These are phyloP conservation scores for Penicillium corylophilum DNA, from an alignment of 2,329 filamentous ascomycete genomes.

Conservation along the genomic window DNA sequence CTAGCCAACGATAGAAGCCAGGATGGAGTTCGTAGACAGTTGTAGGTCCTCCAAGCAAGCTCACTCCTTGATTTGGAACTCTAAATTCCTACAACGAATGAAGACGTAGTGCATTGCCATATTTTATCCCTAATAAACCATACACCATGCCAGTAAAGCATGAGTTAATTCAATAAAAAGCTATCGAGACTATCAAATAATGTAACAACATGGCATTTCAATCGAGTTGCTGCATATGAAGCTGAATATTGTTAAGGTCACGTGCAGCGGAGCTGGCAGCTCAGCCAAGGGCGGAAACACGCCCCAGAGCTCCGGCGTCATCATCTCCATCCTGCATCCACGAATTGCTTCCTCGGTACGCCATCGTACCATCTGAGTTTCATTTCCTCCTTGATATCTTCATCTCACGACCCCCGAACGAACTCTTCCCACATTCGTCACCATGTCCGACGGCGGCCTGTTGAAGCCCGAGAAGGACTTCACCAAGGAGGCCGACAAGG, in stretches of 20 bases:
- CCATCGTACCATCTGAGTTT: background rate
- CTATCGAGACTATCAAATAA: background rate
- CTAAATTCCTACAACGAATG: background rate
- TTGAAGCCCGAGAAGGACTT: constrained; percentile 98
- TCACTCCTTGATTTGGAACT: background rate
- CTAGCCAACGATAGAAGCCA: background rate
- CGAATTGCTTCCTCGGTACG: constrained; percentile 5
- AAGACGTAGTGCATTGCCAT: background rate
- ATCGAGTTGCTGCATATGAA: background rate
- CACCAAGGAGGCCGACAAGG: constrained; percentile 90
- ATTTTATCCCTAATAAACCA: background rate
- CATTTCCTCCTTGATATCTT: background rate
- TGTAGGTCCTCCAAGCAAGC: background rate
- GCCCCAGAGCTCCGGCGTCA: constrained; percentile 22
- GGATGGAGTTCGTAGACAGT: background rate
- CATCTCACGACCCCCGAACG: constrained; percentile 1
- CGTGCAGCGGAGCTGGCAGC: constrained; percentile 32
- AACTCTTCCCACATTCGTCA: constrained; percentile 33
- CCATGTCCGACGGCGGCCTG: constrained; percentile 77
- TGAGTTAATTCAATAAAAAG: no score
- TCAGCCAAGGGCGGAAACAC: constrained; percentile 23
- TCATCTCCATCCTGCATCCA: constrained; percentile 3
- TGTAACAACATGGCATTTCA: background rate
- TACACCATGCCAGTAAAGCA: no score
- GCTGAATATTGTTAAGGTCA: constrained; percentile 17